A percentile compares a stretch with the other conserved stretches of the same genome.
phyloP scores from a whole-genome alignment of 768 basidiomycete genomes.

The Boletellus ananas region DNA sequence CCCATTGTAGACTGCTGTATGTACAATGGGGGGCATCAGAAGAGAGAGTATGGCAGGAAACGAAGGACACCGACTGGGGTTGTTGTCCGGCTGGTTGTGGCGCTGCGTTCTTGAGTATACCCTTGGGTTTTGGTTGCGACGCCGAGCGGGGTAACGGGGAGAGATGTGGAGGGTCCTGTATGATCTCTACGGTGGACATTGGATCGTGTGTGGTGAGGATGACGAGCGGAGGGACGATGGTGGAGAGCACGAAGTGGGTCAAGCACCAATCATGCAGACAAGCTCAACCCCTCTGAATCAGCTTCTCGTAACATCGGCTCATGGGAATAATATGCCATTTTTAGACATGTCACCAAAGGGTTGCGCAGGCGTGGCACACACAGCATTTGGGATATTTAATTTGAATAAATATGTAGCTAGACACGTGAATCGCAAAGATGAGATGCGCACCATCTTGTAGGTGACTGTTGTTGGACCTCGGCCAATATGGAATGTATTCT shows the following conservation, averaged over 20 bases:
- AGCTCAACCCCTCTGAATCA: slow-evolving; percentile 9
- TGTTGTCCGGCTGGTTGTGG: slow-evolving; percentile 37
- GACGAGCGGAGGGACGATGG: too few species aligned
- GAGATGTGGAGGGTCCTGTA: slow-evolving; percentile 40
- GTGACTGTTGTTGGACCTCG: too few species aligned
- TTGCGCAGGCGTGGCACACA: neutral
- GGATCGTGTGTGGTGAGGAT: neutral
- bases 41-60: neutral
- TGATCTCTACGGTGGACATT: slow-evolving; percentile 31
- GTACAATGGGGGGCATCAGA: neutral
- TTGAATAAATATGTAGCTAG: too few species aligned
- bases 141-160: slow-evolving; percentile 57
- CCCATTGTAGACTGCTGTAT: slow-evolving; percentile 79
- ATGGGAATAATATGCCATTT: slow-evolving; percentile 29
- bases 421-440: too few species aligned
- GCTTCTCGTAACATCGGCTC: neutral
- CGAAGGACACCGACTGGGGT: slow-evolving; percentile 46
- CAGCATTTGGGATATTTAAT: neutral
- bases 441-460: too few species aligned
- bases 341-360: neutral
- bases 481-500: too few species aligned
- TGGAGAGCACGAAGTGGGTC: neutral
- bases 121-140: slow-evolving; percentile 75
- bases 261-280: slow-evolving; percentile 2
- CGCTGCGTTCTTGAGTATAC: slow-evolving; percentile 82